Percentiles rank a stretch among this genome's conserved stretches.
Evolutionary conservation across 768 basidiomycete species (phyloP).

Genomic region (Epithele typhae): DNA sequence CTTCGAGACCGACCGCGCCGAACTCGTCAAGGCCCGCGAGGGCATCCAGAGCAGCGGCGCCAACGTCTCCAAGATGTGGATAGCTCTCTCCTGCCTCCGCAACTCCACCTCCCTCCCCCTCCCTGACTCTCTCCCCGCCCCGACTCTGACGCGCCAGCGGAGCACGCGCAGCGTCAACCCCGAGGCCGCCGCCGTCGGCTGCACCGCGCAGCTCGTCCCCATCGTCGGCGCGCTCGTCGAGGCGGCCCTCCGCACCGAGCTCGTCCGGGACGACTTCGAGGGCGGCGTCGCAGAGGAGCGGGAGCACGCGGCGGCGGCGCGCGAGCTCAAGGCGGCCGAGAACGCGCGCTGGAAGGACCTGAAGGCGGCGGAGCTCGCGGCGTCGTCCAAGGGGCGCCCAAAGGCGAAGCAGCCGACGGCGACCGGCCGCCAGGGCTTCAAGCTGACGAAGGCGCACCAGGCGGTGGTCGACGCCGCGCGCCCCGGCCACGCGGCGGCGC

Average conservation of each 20-base stretch:
- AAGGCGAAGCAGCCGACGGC: slow-evolving; percentile 25
- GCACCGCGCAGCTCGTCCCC: slow-evolving; percentile 63
- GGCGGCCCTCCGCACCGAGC: slow-evolving; percentile 38
- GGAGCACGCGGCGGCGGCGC: slow-evolving; percentile 45
- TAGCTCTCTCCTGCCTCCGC: slow-evolving; percentile 45
- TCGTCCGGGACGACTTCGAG: slow-evolving; percentile 59
- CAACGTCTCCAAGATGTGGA: slow-evolving; percentile 64
- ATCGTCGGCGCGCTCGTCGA: slow-evolving; percentile 59
- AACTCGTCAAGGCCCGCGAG: slow-evolving; percentile 42
- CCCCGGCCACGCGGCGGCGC: slow-evolving; percentile 44
- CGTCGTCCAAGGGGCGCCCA: slow-evolving; percentile 23
- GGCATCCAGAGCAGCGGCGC: slow-evolving; percentile 49
- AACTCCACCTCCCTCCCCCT: slow-evolving; percentile 33
- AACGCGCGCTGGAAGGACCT: slow-evolving; percentile 54
- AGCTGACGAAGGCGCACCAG: too few species aligned
- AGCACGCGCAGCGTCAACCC: slow-evolving; percentile 40
- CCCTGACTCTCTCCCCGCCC: slow-evolving; percentile 58
- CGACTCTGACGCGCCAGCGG: slow-evolving; percentile 34
- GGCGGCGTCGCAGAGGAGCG: slow-evolving; percentile 50
- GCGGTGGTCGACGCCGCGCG: slow-evolving; percentile 19
- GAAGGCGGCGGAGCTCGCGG: slow-evolving; percentile 15
- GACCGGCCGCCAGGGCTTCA: too few species aligned
- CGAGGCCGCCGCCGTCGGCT: slow-evolving; percentile 30
- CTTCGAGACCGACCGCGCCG: slow-evolving; percentile 30
- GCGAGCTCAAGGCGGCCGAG: slow-evolving; percentile 51